These are phyloP conservation scores for Pichia sp. DNA, from an alignment of 1,139 yeast genomes.

Conservation along the genomic window DNA sequence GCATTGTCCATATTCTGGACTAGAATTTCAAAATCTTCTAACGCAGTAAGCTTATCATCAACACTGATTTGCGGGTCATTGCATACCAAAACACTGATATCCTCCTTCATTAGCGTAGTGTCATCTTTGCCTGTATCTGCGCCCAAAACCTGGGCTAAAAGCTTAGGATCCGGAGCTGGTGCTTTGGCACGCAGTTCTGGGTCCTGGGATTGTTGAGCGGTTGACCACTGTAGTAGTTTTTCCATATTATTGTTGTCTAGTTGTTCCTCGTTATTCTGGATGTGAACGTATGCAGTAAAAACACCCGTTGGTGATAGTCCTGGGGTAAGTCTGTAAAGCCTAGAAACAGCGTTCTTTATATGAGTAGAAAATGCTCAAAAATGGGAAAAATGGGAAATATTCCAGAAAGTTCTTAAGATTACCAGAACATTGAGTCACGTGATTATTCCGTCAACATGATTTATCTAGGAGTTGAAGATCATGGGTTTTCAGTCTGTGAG, in stretches of 20 bases:
- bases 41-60: constrained; percentile 56
- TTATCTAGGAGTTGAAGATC: too few species aligned
- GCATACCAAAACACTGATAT: constrained; percentile 50
- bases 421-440: constrained; percentile 1
- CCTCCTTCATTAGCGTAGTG: constrained; percentile 76
- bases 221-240: constrained; percentile 85
- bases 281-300: neutral
- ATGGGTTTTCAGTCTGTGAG: too few species aligned
- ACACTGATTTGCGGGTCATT: constrained; percentile 56
- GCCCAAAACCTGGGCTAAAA: constrained; percentile 75
- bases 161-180: constrained; percentile 73
- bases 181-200: constrained; percentile 55
- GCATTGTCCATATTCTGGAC: constrained; percentile 95
- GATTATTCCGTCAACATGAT: neutral
- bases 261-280: neutral
- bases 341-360: neutral
- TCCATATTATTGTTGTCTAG: constrained; percentile 52
- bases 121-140: constrained; percentile 58
- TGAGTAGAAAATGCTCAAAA: neutral
- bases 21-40: constrained; percentile 90
- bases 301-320: too few species aligned
- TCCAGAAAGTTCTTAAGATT: neutral
- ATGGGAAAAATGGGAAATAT: neutral
- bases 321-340: too few species aligned
- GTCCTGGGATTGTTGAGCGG: constrained; percentile 70